Percentiles rank a stretch among this genome's conserved stretches.
These are phyloP conservation scores for Pneumocystis carinii DNA, from an alignment of 1,139 yeast species.

Conservation along the genomic window DNA sequence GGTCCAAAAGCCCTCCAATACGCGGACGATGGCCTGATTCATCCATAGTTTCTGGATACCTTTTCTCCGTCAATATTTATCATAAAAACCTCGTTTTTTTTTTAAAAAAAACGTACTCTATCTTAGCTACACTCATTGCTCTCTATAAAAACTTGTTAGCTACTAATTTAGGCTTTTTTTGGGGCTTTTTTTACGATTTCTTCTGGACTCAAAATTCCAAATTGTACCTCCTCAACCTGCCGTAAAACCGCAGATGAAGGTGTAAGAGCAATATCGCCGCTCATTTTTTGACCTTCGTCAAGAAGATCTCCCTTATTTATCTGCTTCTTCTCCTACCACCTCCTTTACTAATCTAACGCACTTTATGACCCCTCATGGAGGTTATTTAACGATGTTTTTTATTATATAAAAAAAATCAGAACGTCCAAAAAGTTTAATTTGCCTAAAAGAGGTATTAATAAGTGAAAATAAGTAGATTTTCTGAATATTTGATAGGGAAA, in stretches of 20 bases:
- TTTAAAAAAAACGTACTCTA: slow-evolving; percentile 3
- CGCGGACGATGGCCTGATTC: slow-evolving; percentile 89
- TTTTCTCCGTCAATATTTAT: slow-evolving; percentile 77
- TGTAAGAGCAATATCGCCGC: background rate
- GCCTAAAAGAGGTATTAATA: background rate
- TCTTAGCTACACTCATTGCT: slow-evolving; percentile 9
- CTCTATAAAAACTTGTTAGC: slow-evolving; percentile 17
- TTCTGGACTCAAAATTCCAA: slow-evolving; percentile 94
- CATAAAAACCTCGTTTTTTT: slow-evolving; percentile 39
- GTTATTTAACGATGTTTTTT: background rate
- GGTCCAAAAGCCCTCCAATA: slow-evolving; percentile 93
- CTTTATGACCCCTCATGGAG: background rate
- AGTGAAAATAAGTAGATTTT: background rate
- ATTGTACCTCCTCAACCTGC: slow-evolving; percentile 46
- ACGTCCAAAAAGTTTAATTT: background rate
- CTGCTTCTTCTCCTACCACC: background rate
- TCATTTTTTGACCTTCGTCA: background rate
- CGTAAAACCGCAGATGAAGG: background rate
- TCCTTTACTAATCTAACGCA: background rate
- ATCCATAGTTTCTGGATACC: slow-evolving; percentile 99
- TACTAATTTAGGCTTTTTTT: slow-evolving; percentile 13
- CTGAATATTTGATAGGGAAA: no score
- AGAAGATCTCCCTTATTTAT: background rate
- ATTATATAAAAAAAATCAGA: background rate
- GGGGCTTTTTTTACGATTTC: slow-evolving; percentile 40